phyloP scores from a whole-genome alignment of 2,329 filamentous ascomycete species.

The Helicocarpus griseus region DNA sequence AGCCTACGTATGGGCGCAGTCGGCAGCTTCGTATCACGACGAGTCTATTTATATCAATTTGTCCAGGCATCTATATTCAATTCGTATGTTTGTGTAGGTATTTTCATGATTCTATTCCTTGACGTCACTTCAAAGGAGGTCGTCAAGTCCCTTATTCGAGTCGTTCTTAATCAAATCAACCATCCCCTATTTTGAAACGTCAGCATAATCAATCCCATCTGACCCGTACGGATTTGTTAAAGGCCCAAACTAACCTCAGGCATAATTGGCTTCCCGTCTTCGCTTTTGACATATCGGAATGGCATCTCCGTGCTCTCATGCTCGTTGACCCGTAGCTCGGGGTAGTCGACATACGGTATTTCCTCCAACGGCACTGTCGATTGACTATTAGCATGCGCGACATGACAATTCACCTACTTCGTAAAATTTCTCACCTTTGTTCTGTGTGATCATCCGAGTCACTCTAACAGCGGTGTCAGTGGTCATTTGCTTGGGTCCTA shows the following conservation, averaged over 20 bases:
- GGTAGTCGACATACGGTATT: slow-evolving; percentile 76
- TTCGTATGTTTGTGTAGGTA: not conserved
- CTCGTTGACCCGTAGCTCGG: slow-evolving; percentile 80
- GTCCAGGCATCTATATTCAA: too few relatives aligned
- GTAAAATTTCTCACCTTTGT: slow-evolving; percentile 55
- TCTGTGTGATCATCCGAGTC: slow-evolving; percentile 77
- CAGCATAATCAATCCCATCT: too few relatives aligned
- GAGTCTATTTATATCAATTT: too few relatives aligned
- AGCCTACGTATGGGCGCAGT: not conserved
- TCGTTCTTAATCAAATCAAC: slow-evolving; percentile 86
- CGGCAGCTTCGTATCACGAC: too few relatives aligned
- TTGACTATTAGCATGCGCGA: not conserved
- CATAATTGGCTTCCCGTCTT: slow-evolving; percentile 75
- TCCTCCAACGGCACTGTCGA: slow-evolving; percentile 61
- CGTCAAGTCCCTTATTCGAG: slow-evolving; percentile 81
- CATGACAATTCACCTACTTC: not conserved
- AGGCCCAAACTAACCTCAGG: slow-evolving; percentile 53
- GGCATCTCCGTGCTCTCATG: slow-evolving; percentile 96
- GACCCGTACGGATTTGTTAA: slow-evolving; percentile 4
- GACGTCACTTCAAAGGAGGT: slow-evolving; percentile 55
- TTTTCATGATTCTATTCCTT: not conserved
- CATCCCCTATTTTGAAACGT: slow-evolving; percentile 62
- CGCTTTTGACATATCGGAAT: slow-evolving; percentile 80
- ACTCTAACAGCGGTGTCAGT: slow-evolving; percentile 95
- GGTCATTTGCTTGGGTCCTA: slow-evolving; percentile 95